A percentile compares a stretch with the other conserved stretches of the same genome.
These are phyloP conservation scores for Malassezia psittaci DNA, from an alignment of 1,284 basidiomycete species.

Conservation along the genomic window DNA sequence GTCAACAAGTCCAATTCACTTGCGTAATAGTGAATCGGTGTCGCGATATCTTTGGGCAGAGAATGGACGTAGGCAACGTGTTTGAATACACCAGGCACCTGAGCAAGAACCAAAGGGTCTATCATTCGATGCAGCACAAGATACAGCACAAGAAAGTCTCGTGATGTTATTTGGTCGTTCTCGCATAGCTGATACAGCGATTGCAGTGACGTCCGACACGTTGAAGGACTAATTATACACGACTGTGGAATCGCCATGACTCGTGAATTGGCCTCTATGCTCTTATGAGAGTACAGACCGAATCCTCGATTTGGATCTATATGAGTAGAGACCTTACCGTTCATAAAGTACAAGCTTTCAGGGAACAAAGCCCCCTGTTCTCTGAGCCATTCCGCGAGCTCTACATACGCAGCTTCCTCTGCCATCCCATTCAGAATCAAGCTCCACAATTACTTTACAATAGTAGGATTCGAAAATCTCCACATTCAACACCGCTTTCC, in stretches of 20 bases:
- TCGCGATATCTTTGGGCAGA: constrained; percentile 21
- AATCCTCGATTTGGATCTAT: neutral
- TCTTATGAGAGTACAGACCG: neutral
- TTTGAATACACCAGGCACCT: neutral
- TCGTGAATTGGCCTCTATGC: neutral
- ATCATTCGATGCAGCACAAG: neutral
- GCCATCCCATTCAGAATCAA: neutral
- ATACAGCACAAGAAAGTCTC: constrained; percentile 4
- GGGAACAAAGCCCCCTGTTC: neutral
- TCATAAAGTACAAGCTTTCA: neutral
- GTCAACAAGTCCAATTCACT: constrained; percentile 22
- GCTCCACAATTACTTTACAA: constrained; percentile 4
- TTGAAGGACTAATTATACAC: neutral
- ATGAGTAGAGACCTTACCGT: neutral
- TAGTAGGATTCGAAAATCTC: neutral
- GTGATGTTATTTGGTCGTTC: neutral
- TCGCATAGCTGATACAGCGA: neutral
- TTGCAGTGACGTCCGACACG: neutral
- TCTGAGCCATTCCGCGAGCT: constrained; percentile 2
- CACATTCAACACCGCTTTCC: no score
- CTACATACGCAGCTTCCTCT: neutral
- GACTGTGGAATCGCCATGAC: neutral
- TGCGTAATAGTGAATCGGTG: constrained; percentile 21
- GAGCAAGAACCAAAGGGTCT: neutral
- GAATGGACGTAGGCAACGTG: constrained; percentile 25